Evolutionary conservation across 2,329 filamentous ascomycete species (phyloP), one percentile per base, ranked within the genome.

Genomic region (Aspergillus piperis): DNA sequence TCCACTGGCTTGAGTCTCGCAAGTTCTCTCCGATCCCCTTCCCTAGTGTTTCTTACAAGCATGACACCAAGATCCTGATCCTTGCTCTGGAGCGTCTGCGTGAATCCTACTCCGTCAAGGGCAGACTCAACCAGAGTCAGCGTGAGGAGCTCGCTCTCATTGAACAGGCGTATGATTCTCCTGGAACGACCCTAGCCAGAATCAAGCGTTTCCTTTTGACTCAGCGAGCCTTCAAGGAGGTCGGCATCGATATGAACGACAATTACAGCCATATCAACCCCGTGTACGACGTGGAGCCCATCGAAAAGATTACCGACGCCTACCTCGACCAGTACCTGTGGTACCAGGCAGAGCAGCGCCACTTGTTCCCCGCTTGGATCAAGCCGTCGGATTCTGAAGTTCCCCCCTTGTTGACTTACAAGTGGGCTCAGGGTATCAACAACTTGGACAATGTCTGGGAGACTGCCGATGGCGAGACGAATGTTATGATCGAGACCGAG

Each of bases 201-300:
- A 99, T 99, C 80, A 99, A 99, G 83, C 90, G 95, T 52, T 98
- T 98, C 82, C 82, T 99, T 64, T 86, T 99, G 48, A 99, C 96
- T 0, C 95, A 99, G 74, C 88, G 95, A 75, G 95, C 96, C 1
- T 99, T 99, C 85, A 99, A 99, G 80, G 95, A 99, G 78, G 95
- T 99, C 48, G 95, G 94, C 58, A 99, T 99, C 67, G 95, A 99
- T 74, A 99, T 99, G 95, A 99, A 99, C 76, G 95, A 99, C 80
- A 99, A 99, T 73, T 99, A 99, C 80, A 98, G 88, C 82, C 94
- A 92, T 17, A 99, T 99, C 82, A 99, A 99, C 73, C 96, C 95
- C 0, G 95, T 99, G 1, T 99, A 99, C 73, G 95, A 99, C 68
- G 95, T 99, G 62, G 96, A 99, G 78, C 95, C 95, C 0, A 97